Percentiles rank a stretch among this genome's conserved stretches.
Evolutionary conservation across 2,329 filamentous ascomycete genomes (phyloP).

Genomic region (Colletotrichum musae): DNA sequence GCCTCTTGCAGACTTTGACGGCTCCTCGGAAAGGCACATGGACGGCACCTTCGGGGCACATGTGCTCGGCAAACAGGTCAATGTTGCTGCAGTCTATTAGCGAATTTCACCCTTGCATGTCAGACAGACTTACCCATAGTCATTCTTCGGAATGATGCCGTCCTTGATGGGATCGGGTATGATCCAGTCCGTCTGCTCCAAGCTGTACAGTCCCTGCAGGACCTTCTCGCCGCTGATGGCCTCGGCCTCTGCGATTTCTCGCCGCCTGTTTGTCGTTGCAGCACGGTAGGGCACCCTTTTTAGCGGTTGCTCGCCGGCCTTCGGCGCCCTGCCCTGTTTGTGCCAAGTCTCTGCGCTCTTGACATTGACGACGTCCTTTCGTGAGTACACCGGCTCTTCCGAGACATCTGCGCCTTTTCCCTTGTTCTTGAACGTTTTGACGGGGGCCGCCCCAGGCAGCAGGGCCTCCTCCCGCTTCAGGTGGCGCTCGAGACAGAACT

Average conservation of each 20-base stretch:
- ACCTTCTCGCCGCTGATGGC: slow-evolving; percentile 85
- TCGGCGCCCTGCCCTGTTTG: slow-evolving; percentile 89
- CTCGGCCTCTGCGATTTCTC: slow-evolving; percentile 90
- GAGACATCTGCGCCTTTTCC: slow-evolving; percentile 81
- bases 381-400: slow-evolving; percentile 84
- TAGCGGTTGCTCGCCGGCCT: slow-evolving; percentile 78
- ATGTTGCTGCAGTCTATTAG: slow-evolving; percentile 75
- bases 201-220: slow-evolving; percentile 87
- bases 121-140: slow-evolving; percentile 73
- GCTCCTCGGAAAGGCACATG: slow-evolving; percentile 87
- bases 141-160: slow-evolving; percentile 92
- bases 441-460: slow-evolving; percentile 74
- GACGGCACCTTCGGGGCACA: slow-evolving; percentile 86
- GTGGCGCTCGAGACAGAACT: slow-evolving; percentile 89
- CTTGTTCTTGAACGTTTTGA: slow-evolving; percentile 81
- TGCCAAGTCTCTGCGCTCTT: slow-evolving; percentile 98
- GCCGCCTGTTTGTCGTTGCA: slow-evolving; percentile 87
- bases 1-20: slow-evolving; percentile 83
- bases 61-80: slow-evolving; percentile 92
- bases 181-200: slow-evolving; percentile 94
- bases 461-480: slow-evolving; percentile 94
- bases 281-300: slow-evolving; percentile 93
- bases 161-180: slow-evolving; percentile 89
- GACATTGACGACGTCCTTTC: slow-evolving; percentile 85
- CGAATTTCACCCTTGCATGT: neutral